phyloP scores from a whole-genome alignment of 305 asterid species.

The Solanum hybrid region DNA sequence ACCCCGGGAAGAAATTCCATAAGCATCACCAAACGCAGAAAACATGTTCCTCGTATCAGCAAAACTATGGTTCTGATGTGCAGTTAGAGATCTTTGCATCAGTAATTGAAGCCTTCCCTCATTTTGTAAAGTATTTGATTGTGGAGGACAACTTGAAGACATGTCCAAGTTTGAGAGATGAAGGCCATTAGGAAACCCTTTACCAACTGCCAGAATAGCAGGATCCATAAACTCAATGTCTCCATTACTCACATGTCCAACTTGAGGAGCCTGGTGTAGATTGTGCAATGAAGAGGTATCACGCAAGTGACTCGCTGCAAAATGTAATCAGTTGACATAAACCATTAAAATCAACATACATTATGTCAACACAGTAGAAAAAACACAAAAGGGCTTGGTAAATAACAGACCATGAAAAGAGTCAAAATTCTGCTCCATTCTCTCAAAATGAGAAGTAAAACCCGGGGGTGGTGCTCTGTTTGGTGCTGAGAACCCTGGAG shows the following conservation, averaged over 20 bases:
- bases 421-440: constrained; percentile 42
- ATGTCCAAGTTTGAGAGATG: constrained; percentile 40
- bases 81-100: constrained; percentile 53
- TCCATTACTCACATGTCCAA: constrained; percentile 38
- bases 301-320: constrained; percentile 51
- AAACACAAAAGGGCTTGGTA: not conserved
- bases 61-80: constrained; percentile 62
- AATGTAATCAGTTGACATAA: not conserved
- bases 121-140: constrained; percentile 34
- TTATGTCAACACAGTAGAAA: not conserved
- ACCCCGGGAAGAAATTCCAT: constrained; percentile 52
- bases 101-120: constrained; percentile 57
- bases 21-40: constrained; percentile 39
- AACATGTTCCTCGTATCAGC: constrained; percentile 34
- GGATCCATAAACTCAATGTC: constrained; percentile 86
- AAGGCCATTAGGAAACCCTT: constrained; percentile 58
- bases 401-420: constrained; percentile 42
- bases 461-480: constrained; percentile 89
- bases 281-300: constrained; percentile 47
- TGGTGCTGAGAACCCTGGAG: constrained; percentile 81
- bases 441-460: constrained; percentile 54
- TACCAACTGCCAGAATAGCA: constrained; percentile 94
- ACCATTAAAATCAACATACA: not conserved
- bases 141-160: constrained; percentile 46
- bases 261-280: constrained; percentile 39